Base-by-base conservation (phyloP, 257 asterid species). In the Scutellaria minor region DNA sequence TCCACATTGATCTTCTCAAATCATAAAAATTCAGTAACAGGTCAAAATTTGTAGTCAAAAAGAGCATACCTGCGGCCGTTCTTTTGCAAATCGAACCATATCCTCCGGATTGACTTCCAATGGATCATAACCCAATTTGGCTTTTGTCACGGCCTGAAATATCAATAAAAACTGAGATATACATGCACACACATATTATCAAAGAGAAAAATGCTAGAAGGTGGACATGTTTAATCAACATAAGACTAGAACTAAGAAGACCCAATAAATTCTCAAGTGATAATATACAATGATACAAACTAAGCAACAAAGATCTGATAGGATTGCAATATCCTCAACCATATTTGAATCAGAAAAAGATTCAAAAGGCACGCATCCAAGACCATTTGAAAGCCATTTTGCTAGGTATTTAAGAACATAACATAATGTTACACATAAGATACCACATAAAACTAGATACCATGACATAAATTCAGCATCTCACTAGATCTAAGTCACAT, bases 21-120 rank as follows among this genome's bases (percentile, higher is more conserved):
- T 18, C 18, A 18, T 18, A 18, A 18, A 18, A 18, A 18, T 18
- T 18, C 18, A 18, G 18, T 18, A 18, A 18, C 18, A 18, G 18
- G 18, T 18, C 18, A 18, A 18, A 18, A 18, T 18, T 18, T 18
- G 18, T 42, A 51, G 66, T 66, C 55, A 69, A 52, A 64, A 55
- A 68, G 64, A 78, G 58, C 82, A 67, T 84, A 95, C 99, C 97
- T 92, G 99, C 22, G 99, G 99, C 72, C 73, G 86, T 86, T 95
- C 97, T 89, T 52, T 90, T 12, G 99, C 99, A 83, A 87, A 95
- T 63, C 88, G 97, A 86, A 95, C 99, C 99, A 95, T 95, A 76
- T 95, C 99, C 91, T 95, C 99, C 40, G 99, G 99, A 80, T 95
- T 92, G 76, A 95, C 99, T 81, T 95, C 99, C 80, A 91, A 77